phyloP scores from a whole-genome alignment of 2,329 filamentous ascomycete species.

The Paracoccidioides lutzii region DNA sequence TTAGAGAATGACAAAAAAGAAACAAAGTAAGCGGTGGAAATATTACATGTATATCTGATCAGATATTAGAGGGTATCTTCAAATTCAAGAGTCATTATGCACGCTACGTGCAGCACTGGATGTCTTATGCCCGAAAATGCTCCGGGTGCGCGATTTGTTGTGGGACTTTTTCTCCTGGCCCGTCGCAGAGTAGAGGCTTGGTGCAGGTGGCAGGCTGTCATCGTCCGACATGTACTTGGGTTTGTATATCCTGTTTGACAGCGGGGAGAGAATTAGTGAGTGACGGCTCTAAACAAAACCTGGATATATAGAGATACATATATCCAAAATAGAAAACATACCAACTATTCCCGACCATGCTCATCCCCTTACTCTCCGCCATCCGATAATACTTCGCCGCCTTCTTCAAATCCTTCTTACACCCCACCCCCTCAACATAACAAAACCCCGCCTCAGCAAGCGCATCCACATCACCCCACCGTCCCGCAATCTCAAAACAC shows the following conservation, averaged over 20 bases:
- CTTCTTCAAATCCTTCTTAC: constrained; percentile 92
- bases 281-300: no score
- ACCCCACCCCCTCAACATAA: constrained; percentile 84
- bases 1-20: background rate
- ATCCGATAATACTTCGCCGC: constrained; percentile 80
- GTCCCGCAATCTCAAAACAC: constrained; percentile 92
- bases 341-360: constrained; percentile 98
- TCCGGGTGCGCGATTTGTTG: constrained; percentile 63
- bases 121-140: constrained; percentile 56
- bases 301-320: background rate
- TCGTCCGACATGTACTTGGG: constrained; percentile 73
- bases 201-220: constrained; percentile 11
- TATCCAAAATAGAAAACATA: constrained; percentile 37
- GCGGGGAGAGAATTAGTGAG: constrained; percentile 1
- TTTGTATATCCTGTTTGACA: constrained; percentile 71
- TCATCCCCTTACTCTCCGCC: constrained; percentile 87
- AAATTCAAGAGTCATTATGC: constrained; percentile 12
- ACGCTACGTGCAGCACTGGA: constrained; percentile 13
- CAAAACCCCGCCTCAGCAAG: constrained; percentile 91
- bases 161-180: constrained; percentile 45
- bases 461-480: constrained; percentile 91
- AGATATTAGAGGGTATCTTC: background rate
- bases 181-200: constrained; percentile 6
- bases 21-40: background rate
- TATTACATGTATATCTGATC: background rate